Conservation (phyloP, 371 early-diverging fungal genomes). For the Cokeromyces recurvatus region DNA sequence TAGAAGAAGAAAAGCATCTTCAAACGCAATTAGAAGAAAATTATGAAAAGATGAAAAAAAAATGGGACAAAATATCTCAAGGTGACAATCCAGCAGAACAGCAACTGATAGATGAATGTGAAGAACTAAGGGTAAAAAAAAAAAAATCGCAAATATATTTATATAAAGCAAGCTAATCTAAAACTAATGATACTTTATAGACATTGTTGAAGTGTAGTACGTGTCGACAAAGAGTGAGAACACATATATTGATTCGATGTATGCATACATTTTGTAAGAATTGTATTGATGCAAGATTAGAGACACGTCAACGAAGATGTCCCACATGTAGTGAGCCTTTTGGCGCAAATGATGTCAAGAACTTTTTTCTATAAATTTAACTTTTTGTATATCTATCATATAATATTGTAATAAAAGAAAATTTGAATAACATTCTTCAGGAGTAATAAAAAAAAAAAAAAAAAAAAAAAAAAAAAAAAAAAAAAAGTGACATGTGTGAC, state of each 20-base stretch:
- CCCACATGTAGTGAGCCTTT: constrained; percentile 95
- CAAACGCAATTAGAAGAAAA: constrained; percentile 52
- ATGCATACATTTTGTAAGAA: constrained; percentile 97
- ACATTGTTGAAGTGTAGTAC: constrained; percentile 83
- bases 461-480: too few species aligned
- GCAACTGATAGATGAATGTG: constrained; percentile 42
- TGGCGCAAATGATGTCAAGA: constrained; percentile 86
- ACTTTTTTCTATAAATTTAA: constrained; percentile 82
- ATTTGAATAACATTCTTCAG: too few species aligned
- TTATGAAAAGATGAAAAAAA: constrained; percentile 50
- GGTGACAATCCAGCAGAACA: constrained; percentile 51
- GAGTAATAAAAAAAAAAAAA: too few species aligned
- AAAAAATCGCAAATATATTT: too few species aligned
- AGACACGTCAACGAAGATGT: constrained; percentile 96
- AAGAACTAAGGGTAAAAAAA: constrained; percentile 35
- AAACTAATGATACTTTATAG: too few species aligned
- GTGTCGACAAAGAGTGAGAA: constrained; percentile 83
- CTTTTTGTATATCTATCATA: too few species aligned
- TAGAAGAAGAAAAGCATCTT: constrained; percentile 55
- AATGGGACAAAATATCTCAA: constrained; percentile 47
- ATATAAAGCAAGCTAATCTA: too few species aligned
- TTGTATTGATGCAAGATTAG: constrained; percentile 88
- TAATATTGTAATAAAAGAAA: too few species aligned
- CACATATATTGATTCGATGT: constrained; percentile 79
- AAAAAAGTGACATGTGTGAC: too few species aligned